These are phyloP conservation scores for Gracilariopsis chorda DNA, from an alignment of 23 red algal genomes.

Conservation along the genomic window DNA sequence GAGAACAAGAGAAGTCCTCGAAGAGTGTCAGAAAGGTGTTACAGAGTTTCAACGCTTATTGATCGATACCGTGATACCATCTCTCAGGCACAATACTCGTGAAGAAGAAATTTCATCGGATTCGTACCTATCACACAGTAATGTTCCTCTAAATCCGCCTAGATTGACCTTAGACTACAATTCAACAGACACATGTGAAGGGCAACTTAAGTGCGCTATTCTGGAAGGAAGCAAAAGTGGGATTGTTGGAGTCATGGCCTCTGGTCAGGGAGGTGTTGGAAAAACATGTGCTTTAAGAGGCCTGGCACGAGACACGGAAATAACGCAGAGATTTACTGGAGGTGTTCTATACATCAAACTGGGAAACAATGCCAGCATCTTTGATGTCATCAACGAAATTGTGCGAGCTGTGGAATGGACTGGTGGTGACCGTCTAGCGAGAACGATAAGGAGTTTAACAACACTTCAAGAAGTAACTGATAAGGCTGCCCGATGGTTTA, in stretches of 20 bases:
- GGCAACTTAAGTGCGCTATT: neutral
- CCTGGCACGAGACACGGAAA: neutral
- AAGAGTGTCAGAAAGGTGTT: neutral
- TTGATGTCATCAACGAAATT: neutral
- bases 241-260: neutral
- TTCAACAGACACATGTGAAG: neutral
- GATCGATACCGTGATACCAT: neutral
- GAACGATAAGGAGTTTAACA: neutral
- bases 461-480: neutral
- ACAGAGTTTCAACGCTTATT: neutral
- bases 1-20: neutral
- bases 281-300: neutral
- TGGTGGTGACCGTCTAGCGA: neutral
- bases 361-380: neutral
- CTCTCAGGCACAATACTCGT: neutral
- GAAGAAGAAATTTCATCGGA: neutral
- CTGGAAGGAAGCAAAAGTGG: neutral
- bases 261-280: neutral
- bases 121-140: neutral
- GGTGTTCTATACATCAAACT: conserved; percentile 1
- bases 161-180: neutral
- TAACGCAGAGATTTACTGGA: neutral
- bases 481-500: neutral
- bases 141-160: neutral
- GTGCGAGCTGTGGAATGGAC: neutral